phyloP scores from a whole-genome alignment of 75 land plant species.

The Cupressus sempervirens region DNA sequence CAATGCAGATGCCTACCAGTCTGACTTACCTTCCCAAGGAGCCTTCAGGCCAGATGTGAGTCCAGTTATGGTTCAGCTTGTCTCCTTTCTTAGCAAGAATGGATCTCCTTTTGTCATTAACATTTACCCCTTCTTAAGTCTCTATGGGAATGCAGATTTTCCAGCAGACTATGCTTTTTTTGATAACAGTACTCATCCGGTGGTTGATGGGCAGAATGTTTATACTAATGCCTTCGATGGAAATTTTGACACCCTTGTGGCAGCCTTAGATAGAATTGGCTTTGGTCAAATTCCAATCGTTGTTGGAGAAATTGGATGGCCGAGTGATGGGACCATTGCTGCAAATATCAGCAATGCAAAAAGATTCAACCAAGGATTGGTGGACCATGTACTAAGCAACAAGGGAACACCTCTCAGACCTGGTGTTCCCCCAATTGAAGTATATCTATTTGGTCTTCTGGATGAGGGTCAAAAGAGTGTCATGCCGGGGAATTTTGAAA shows the following conservation, averaged over 20 bases:
- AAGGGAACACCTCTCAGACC: conserved; percentile 67
- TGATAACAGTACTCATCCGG: conserved; percentile 35
- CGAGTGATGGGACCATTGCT: conserved; percentile 49
- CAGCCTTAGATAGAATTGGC: conserved; percentile 40
- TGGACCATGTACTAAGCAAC: conserved; percentile 41
- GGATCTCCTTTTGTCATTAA: conserved; percentile 59
- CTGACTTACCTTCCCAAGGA: conserved; percentile 61
- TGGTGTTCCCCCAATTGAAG: conserved; percentile 43
- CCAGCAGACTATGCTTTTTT: conserved; percentile 66
- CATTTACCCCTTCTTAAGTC: conserved; percentile 57
- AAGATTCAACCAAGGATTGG: conserved; percentile 49
- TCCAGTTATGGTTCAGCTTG: conserved; percentile 47
- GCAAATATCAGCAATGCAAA: conserved; percentile 49
- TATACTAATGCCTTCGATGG: conserved; percentile 66
- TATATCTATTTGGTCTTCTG: conserved; percentile 49
- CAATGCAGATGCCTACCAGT: conserved; percentile 80
- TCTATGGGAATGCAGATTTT: conserved; percentile 34
- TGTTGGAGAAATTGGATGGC: conserved; percentile 74
- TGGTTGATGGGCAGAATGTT: conserved; percentile 40
- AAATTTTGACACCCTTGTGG: conserved; percentile 46
- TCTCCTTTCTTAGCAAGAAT: conserved; percentile 29
- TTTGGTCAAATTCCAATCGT: conserved; percentile 41
- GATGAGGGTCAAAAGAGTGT: conserved; percentile 56
- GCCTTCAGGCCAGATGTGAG: conserved; percentile 68
- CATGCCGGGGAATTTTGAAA: conserved; percentile 55